Evolutionary conservation across 352 stramenopile genomes (phyloP).

Genomic region (Phytophthora ramorum): DNA sequence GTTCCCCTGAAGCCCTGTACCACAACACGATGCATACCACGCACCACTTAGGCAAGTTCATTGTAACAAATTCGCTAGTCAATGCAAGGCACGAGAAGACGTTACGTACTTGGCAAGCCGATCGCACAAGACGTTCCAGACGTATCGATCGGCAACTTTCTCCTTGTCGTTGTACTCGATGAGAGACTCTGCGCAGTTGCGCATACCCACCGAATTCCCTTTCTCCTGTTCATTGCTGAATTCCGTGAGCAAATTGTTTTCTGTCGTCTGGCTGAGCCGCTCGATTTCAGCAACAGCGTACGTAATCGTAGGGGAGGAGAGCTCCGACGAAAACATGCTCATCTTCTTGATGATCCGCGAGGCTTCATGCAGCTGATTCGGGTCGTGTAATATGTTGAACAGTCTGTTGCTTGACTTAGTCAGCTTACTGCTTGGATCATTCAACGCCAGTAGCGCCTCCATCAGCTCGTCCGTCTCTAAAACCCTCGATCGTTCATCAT

Average conservation of each 20-base stretch:
- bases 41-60: background rate
- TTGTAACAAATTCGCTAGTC: background rate
- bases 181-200: slow-evolving; percentile 66
- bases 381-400: slow-evolving; percentile 73
- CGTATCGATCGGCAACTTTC: slow-evolving; percentile 81
- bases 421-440: slow-evolving; percentile 60
- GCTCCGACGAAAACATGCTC: slow-evolving; percentile 69
- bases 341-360: slow-evolving; percentile 79
- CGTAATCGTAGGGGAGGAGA: slow-evolving; percentile 65
- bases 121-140: slow-evolving; percentile 89
- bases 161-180: slow-evolving; percentile 88
- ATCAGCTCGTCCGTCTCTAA: slow-evolving; percentile 83
- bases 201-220: slow-evolving; percentile 55
- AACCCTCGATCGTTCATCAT: slow-evolving; percentile 69
- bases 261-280: slow-evolving; percentile 74
- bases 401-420: slow-evolving; percentile 68
- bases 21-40: background rate
- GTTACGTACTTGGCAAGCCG: slow-evolving; percentile 53
- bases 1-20: slow-evolving; percentile 31
- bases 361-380: slow-evolving; percentile 74
- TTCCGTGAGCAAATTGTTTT: slow-evolving; percentile 75
- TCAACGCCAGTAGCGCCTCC: slow-evolving; percentile 76
- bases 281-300: slow-evolving; percentile 76
- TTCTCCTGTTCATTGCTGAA: slow-evolving; percentile 80
- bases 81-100: background rate